These are phyloP conservation scores for Penicillium sp. DNA, from an alignment of 2,329 filamentous ascomycete species.

Conservation along the genomic window DNA sequence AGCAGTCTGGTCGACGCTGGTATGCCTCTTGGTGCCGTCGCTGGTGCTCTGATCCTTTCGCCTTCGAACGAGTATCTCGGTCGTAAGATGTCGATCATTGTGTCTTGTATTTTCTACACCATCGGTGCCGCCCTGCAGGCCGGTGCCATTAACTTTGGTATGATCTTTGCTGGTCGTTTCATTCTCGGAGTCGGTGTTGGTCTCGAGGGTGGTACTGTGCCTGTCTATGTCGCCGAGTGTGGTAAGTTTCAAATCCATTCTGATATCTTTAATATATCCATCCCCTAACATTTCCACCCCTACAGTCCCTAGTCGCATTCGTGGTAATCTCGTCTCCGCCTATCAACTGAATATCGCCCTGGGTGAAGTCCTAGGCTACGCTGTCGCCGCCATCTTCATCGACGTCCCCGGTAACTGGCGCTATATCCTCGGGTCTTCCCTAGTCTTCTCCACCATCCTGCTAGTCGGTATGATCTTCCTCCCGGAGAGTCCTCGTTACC, in stretches of 20 bases:
- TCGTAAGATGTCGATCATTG: constrained; percentile 70
- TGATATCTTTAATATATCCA: not conserved
- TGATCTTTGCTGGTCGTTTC: constrained; percentile 71
- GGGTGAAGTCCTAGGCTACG: constrained; percentile 74
- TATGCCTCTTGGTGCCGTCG: constrained; percentile 74
- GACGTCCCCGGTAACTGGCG: constrained; percentile 72
- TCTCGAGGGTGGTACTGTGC: constrained; percentile 74
- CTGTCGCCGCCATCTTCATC: constrained; percentile 73
- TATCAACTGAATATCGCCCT: constrained; percentile 79
- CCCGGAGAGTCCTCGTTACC: constrained; percentile 69
- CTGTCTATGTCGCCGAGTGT: constrained; percentile 72
- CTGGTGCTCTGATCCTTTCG: constrained; percentile 68
- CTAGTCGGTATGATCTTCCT: constrained; percentile 70
- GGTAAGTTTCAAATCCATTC: constrained; percentile 27
- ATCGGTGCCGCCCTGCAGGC: constrained; percentile 71
- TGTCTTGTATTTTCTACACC: constrained; percentile 71
- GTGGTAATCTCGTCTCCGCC: constrained; percentile 73
- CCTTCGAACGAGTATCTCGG: constrained; percentile 71
- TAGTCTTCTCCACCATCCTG: constrained; percentile 70
- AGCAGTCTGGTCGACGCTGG: constrained; percentile 70
- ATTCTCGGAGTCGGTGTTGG: constrained; percentile 73
- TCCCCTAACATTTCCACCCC: constrained; percentile 38
- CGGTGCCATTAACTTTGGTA: constrained; percentile 69
- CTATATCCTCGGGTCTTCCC: constrained; percentile 73
- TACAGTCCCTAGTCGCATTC: constrained; percentile 64